phyloP scores from a whole-genome alignment of 441 rosid genomes.

The Pelargonium myrrhifolium region DNA sequence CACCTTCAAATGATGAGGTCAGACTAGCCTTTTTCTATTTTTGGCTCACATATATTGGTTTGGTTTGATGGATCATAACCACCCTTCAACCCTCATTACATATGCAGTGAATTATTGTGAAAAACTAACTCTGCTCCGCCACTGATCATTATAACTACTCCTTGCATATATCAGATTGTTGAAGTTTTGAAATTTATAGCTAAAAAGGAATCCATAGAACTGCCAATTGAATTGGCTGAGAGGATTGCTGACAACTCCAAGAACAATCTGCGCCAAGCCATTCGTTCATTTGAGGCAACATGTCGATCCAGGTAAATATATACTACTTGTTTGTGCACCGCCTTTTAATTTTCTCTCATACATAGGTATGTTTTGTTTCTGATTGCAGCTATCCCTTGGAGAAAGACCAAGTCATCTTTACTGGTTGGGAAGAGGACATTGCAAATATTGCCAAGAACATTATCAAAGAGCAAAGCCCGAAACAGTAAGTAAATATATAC shows the following conservation, averaged over 20 bases:
- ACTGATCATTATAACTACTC: too few relatives aligned
- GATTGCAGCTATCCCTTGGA: conserved; percentile 34
- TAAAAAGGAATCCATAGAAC: conserved; percentile 32
- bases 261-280: conserved; percentile 57
- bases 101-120: too few relatives aligned
- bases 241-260: conserved; percentile 36
- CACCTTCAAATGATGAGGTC: conserved; percentile 49
- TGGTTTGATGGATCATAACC: too few relatives aligned
- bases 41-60: too few relatives aligned
- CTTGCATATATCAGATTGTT: conserved; percentile 27
- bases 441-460: conserved; percentile 50
- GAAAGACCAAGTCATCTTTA: conserved; percentile 36
- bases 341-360: too few relatives aligned
- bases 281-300: conserved; percentile 55
- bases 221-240: conserved; percentile 34
- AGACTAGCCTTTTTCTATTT: not conserved
- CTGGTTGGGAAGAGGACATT: conserved; percentile 65
- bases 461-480: conserved; percentile 50
- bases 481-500: conserved; percentile 31
- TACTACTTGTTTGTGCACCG: too few relatives aligned
- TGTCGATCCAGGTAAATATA: not conserved
- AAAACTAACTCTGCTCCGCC: too few relatives aligned
- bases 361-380: not conserved
- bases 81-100: too few relatives aligned
- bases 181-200: conserved; percentile 51